These are phyloP conservation scores for Hypomyces perniciosus DNA, from an alignment of 2,329 filamentous ascomycete genomes.

Conservation along the genomic window DNA sequence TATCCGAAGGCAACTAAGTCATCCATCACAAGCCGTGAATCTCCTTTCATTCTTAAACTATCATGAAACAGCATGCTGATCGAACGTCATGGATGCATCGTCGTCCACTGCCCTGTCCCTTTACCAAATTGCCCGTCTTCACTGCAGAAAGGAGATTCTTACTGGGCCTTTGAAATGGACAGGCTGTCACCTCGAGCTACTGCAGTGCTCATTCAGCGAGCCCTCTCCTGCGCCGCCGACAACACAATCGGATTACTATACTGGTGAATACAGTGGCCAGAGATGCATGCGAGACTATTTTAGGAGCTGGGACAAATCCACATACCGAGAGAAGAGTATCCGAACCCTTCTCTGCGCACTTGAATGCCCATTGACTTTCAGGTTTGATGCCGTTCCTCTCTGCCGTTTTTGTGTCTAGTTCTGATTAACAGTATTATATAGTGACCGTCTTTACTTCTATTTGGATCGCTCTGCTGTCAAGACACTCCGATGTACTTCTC, in stretches of 20 bases:
- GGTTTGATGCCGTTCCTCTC: not conserved
- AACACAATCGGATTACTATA: too few relatives aligned
- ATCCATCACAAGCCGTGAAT: too few relatives aligned
- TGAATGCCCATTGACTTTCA: not conserved
- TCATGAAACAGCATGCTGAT: too few relatives aligned
- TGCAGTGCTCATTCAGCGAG: not conserved
- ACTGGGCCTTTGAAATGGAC: not conserved
- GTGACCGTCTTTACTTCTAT: not conserved
- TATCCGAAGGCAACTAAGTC: too few relatives aligned
- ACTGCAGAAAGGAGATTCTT: not conserved
- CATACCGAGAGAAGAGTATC: not conserved
- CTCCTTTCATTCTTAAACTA: too few relatives aligned
- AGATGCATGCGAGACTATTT: too few relatives aligned
- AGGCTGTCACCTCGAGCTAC: not conserved
- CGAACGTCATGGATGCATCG: not conserved
- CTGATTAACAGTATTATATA: not conserved
- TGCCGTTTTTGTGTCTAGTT: not conserved
- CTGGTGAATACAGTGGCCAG: too few relatives aligned
- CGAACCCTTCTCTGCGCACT: not conserved
- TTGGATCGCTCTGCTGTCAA: not conserved
- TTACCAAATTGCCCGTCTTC: not conserved
- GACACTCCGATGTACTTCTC: not conserved
- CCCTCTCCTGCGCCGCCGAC: not conserved
- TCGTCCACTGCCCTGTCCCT: not conserved
- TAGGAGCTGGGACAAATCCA: not conserved